Evolutionary conservation across 2,329 filamentous ascomycete genomes (phyloP).

Genomic region (Diaporthe vaccinii): DNA sequence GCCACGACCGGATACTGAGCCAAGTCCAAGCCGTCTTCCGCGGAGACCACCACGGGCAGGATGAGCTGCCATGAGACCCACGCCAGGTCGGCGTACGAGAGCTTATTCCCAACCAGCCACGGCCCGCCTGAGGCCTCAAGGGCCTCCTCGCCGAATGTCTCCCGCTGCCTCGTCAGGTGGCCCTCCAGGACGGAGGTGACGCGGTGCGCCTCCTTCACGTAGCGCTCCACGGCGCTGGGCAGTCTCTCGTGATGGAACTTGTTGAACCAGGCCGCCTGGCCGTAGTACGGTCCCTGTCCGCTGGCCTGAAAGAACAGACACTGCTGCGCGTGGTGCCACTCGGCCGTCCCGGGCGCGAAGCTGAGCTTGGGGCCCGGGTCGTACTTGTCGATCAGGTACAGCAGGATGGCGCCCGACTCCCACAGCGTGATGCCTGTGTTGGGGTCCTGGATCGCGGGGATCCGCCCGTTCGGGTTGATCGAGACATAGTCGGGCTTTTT

Average conservation of each 20-base stretch:
- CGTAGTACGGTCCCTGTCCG: constrained; percentile 60
- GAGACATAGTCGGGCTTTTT: constrained; percentile 18
- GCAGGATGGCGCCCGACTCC: constrained; percentile 64
- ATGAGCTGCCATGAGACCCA: constrained; percentile 32
- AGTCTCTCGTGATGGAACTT: constrained; percentile 31
- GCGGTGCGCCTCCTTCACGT: constrained; percentile 23
- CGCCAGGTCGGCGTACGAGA: constrained; percentile 34
- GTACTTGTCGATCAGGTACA: constrained; percentile 61
- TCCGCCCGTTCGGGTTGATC: constrained; percentile 36
- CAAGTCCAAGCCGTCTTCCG: background rate
- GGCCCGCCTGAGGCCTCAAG: background rate
- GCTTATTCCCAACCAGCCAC: constrained; percentile 37
- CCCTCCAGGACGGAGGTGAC: constrained; percentile 33
- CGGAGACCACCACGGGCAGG: background rate
- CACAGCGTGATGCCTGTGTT: constrained; percentile 61
- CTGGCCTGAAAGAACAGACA: constrained; percentile 60
- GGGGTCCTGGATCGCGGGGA: constrained; percentile 48
- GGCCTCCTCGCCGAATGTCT: background rate
- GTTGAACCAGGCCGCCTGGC: constrained; percentile 52
- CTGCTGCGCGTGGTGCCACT: constrained; percentile 54
- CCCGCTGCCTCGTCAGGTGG: constrained; percentile 29
- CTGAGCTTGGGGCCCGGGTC: constrained; percentile 57
- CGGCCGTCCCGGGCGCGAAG: constrained; percentile 51
- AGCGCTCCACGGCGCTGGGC: constrained; percentile 27
- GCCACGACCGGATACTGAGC: background rate